Evolutionary conservation across 2,329 filamentous ascomycete genomes (phyloP).

Genomic region (Venturia effusa): DNA sequence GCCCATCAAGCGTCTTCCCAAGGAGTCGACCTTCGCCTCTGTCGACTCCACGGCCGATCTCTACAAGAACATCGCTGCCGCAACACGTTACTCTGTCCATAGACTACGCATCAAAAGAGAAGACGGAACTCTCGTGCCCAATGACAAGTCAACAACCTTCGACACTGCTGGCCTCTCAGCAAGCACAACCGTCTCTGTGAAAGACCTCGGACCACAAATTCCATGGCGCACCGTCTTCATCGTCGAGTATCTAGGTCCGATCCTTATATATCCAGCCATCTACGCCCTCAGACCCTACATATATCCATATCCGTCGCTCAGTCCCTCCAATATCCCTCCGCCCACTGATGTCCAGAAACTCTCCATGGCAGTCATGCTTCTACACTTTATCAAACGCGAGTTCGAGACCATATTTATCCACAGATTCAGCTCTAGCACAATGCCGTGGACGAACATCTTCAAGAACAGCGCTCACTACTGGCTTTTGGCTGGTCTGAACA

Average conservation of each 20-base stretch:
- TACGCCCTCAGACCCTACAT: constrained; percentile 61
- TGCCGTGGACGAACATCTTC: constrained; percentile 85
- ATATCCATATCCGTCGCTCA: constrained; percentile 42
- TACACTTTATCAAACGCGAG: constrained; percentile 93
- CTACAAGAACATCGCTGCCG: constrained; percentile 44
- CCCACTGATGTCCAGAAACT: constrained; percentile 61
- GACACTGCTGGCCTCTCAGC: constrained; percentile 46
- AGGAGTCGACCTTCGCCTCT: constrained; percentile 40
- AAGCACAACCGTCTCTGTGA: constrained; percentile 63
- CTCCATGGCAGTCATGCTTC: constrained; percentile 59
- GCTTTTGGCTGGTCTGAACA: constrained; percentile 66
- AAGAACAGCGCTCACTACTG: constrained; percentile 96
- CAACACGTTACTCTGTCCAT: constrained; percentile 45
- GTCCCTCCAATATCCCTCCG: constrained; percentile 26
- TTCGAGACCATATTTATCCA: constrained; percentile 89
- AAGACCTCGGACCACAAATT: constrained; percentile 86
- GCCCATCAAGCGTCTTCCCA: constrained; percentile 50
- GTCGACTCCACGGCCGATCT: constrained; percentile 44
- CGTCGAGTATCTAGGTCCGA: constrained; percentile 86
- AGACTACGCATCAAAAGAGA: constrained; percentile 55
- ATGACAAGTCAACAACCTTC: constrained; percentile 41
- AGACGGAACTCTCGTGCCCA: constrained; percentile 48
- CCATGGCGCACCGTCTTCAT: constrained; percentile 90
- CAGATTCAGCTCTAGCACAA: constrained; percentile 88
- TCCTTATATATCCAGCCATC: constrained; percentile 73